Conservation (phyloP, 148 eudicot species). For the Rhododendron molle region DNA sequence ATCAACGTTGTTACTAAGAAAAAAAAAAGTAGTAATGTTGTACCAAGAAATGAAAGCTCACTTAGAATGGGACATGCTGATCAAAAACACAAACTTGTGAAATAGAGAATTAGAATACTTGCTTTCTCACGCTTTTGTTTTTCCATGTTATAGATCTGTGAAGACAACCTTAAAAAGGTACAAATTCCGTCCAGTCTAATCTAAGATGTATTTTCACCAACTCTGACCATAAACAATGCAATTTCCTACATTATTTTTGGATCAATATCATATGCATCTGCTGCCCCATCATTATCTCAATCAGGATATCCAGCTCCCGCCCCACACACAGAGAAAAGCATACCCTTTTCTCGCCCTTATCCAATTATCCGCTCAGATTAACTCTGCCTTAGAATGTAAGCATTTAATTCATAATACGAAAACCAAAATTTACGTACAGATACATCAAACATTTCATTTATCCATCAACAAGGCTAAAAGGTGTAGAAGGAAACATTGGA, state of each 20-base stretch:
- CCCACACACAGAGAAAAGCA: background rate
- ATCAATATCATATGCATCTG: background rate
- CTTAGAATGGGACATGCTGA: background rate
- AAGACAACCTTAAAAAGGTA: background rate
- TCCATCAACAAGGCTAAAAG: background rate
- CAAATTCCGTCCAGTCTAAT: background rate
- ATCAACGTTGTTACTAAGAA: background rate
- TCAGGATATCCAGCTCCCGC: background rate
- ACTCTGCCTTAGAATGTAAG: background rate
- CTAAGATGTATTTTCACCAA: background rate
- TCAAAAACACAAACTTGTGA: background rate
- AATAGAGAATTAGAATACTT: background rate
- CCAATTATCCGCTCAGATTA: background rate
- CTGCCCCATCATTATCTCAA: background rate
- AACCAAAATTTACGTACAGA: background rate
- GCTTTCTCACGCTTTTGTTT: background rate
- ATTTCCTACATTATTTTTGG: background rate
- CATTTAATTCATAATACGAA: background rate
- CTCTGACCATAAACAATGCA: background rate
- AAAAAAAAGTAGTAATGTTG: background rate
- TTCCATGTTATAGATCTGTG: background rate
- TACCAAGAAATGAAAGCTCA: constrained; percentile 3
- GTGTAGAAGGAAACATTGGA: background rate
- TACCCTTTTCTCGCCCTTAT: background rate
- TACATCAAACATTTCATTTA: constrained; percentile 1